A percentile compares a stretch with the other conserved stretches of the same genome.
phyloP scores from a whole-genome alignment of 2,329 filamentous ascomycete species.

The Diaporthe nobilis region DNA sequence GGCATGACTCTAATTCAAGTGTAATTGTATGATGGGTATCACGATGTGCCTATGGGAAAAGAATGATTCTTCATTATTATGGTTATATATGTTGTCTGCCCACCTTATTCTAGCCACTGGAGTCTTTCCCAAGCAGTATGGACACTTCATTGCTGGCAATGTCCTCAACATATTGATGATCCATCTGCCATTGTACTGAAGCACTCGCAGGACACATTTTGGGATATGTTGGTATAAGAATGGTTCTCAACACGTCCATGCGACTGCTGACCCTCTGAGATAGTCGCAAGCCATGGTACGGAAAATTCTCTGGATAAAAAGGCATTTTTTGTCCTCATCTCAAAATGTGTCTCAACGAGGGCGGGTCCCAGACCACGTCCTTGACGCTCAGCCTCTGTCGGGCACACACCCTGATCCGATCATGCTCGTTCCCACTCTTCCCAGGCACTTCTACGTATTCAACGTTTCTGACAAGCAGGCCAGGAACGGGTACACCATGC shows the following conservation, averaged over 20 bases:
- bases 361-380: conserved; percentile 57
- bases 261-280: background rate
- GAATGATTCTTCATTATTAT: background rate
- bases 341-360: conserved; percentile 47
- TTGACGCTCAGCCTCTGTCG: conserved; percentile 50
- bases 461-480: conserved; percentile 49
- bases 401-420: conserved; percentile 42
- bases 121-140: background rate
- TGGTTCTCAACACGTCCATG: background rate
- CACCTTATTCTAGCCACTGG: background rate
- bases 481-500: conserved; percentile 39
- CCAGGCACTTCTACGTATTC: conserved; percentile 45
- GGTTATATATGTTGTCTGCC: background rate
- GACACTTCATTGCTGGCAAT: background rate
- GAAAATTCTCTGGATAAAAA: background rate
- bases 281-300: background rate
- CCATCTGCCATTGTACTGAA: too few relatives aligned
- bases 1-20: background rate
- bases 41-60: background rate
- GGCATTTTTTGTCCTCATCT: conserved; percentile 9
- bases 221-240: background rate
- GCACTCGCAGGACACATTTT: too few relatives aligned
- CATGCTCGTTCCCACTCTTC: background rate
- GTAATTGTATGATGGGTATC: too few relatives aligned
- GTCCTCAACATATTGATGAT: background rate